Percentiles rank a stretch among this genome's conserved stretches.
phyloP scores from a whole-genome alignment of 2,329 filamentous ascomycete species.

The Coniochaeta sp. region DNA sequence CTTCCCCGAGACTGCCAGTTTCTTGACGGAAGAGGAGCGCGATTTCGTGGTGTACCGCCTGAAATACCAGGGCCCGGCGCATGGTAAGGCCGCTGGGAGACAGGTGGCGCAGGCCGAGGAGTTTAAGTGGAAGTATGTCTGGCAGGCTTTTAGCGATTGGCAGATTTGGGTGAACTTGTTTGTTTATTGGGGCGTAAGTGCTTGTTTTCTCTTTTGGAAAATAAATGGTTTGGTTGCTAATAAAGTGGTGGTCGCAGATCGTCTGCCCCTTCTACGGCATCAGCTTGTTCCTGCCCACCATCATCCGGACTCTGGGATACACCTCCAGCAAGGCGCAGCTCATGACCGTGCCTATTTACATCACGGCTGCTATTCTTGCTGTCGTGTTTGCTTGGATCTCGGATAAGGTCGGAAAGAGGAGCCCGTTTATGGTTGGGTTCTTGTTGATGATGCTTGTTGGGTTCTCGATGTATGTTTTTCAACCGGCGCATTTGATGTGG shows the following conservation, averaged over 20 bases:
- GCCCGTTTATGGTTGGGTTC: constrained; percentile 48
- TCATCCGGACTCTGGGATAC: constrained; percentile 54
- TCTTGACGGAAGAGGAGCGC: constrained; percentile 65
- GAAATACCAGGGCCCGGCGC: constrained; percentile 50
- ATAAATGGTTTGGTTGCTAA: too few species aligned
- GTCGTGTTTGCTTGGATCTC: constrained; percentile 47
- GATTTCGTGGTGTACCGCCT: constrained; percentile 65
- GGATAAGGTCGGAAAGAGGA: constrained; percentile 44
- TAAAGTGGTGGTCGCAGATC: too few species aligned
- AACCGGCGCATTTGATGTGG: too few species aligned
- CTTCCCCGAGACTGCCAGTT: constrained; percentile 71
- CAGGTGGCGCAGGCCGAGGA: constrained; percentile 60
- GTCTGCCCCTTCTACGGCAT: constrained; percentile 49
- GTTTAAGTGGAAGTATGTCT: constrained; percentile 70
- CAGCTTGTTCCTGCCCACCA: constrained; percentile 56
- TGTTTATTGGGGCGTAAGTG: constrained; percentile 56
- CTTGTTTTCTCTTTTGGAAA: too few species aligned
- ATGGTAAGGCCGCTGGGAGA: constrained; percentile 5
- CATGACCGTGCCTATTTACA: constrained; percentile 54
- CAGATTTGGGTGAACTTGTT: constrained; percentile 62
- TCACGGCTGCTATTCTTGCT: constrained; percentile 55
- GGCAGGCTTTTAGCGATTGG: constrained; percentile 69
- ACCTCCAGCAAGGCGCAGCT: constrained; percentile 52
- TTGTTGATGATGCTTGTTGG: constrained; percentile 48
- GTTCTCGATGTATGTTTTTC: constrained; percentile 40